These are phyloP conservation scores for Blastosporella zonata DNA, from an alignment of 1,284 basidiomycete genomes.

Conservation along the genomic window DNA sequence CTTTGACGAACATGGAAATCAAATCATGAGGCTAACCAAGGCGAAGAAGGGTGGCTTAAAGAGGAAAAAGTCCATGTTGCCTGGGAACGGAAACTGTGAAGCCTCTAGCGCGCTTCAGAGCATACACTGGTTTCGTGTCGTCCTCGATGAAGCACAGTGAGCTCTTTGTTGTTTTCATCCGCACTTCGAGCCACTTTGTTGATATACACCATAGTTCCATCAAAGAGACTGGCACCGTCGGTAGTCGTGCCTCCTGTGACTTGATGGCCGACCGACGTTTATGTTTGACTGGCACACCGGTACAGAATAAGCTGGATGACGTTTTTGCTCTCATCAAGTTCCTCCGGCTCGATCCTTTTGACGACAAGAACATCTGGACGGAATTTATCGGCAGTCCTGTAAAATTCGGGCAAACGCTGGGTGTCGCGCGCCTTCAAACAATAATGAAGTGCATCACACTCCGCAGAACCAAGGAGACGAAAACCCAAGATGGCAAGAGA, in stretches of 20 bases:
- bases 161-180: slow-evolving; percentile 30
- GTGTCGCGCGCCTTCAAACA: slow-evolving; percentile 90
- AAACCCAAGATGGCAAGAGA: slow-evolving; percentile 73
- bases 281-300: slow-evolving; percentile 95
- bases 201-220: slow-evolving; percentile 66
- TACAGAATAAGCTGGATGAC: slow-evolving; percentile 98
- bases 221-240: slow-evolving; percentile 94
- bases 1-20: slow-evolving; percentile 68
- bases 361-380: slow-evolving; percentile 92
- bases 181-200: not conserved
- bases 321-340: slow-evolving; percentile 97
- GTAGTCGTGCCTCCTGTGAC: slow-evolving; percentile 92
- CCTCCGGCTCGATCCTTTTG: slow-evolving; percentile 87
- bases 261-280: slow-evolving; percentile 90
- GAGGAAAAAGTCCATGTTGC: slow-evolving; percentile 59
- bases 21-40: slow-evolving; percentile 51
- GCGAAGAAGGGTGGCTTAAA: slow-evolving; percentile 61
- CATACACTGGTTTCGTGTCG: slow-evolving; percentile 96
- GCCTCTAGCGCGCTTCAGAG: slow-evolving; percentile 87
- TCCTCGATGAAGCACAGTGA: slow-evolving; percentile 98
- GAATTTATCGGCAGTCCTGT: slow-evolving; percentile 90
- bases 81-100: slow-evolving; percentile 49
- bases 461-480: slow-evolving; percentile 93
- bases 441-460: slow-evolving; percentile 98
- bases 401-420: slow-evolving; percentile 89